Evolutionary conservation across 2,329 filamentous ascomycete species (phyloP).

Genomic region (Cercospora sp.): DNA sequence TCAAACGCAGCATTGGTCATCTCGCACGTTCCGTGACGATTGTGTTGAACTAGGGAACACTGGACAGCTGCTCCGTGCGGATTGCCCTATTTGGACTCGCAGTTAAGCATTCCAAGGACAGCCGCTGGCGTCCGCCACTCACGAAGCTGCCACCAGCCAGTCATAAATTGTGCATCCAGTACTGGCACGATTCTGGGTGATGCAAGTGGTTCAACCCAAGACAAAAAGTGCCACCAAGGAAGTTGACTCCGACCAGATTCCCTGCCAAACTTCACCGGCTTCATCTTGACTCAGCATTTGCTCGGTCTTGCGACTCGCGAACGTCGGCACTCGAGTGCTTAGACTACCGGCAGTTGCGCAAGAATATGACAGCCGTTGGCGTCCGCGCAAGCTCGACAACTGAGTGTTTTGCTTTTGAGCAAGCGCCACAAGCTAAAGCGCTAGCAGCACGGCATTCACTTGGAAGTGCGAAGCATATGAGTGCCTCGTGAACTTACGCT

Average conservation of each 20-base stretch:
- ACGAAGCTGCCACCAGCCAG: neutral
- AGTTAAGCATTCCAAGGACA: constrained; percentile 11
- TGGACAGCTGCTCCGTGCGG: neutral
- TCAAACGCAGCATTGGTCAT: neutral
- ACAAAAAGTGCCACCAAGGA: neutral
- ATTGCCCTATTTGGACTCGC: constrained; percentile 2
- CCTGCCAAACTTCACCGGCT: neutral
- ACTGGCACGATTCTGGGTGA: neutral
- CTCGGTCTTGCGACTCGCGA: neutral
- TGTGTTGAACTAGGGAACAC: neutral
- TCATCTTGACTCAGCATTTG: neutral
- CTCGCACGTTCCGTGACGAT: neutral
- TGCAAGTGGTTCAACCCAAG: neutral
- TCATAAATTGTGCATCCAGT: neutral
- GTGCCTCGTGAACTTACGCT: neutral
- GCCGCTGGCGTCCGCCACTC: neutral
- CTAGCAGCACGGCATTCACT: constrained; percentile 7
- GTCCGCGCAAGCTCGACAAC: constrained; percentile 10
- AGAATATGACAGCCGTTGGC: constrained; percentile 8
- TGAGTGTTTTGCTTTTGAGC: neutral
- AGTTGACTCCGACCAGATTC: neutral
- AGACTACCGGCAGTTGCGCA: constrained; percentile 13
- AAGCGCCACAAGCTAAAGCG: constrained; percentile 2
- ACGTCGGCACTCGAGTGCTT: constrained; percentile 9
- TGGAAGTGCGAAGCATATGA: constrained; percentile 7